phyloP scores from a whole-genome alignment of 2,329 filamentous ascomycete species.

The Xylariales sp. region DNA sequence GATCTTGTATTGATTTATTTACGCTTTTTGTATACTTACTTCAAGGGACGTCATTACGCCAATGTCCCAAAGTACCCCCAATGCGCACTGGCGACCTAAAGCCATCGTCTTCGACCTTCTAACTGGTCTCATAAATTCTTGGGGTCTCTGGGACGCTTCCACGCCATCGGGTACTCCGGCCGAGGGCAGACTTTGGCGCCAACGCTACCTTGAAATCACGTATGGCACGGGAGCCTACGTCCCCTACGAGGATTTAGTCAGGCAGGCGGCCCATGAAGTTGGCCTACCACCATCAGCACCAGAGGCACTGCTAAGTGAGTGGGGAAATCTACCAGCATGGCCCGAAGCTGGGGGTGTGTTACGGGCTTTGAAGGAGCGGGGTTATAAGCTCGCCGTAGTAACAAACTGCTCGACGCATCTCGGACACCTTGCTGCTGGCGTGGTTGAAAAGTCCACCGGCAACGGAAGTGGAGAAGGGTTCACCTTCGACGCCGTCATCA shows the following conservation, averaged over 20 bases:
- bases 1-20: not conserved
- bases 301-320: conserved; percentile 19
- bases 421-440: conserved; percentile 21
- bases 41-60: conserved; percentile 13
- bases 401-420: conserved; percentile 35
- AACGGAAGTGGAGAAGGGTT: not conserved
- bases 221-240: conserved; percentile 29
- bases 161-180: conserved; percentile 25
- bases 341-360: conserved; percentile 26
- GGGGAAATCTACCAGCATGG: conserved; percentile 24
- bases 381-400: conserved; percentile 33
- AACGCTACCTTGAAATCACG: conserved; percentile 31
- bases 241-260: conserved; percentile 34
- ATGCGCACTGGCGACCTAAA: conserved; percentile 29
- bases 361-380: conserved; percentile 8
- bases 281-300: conserved; percentile 31
- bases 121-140: conserved; percentile 32
- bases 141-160: conserved; percentile 32
- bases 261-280: conserved; percentile 25
- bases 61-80: not conserved
- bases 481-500: conserved; percentile 32
- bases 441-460: conserved; percentile 22
- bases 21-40: not conserved
- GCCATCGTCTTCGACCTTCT: conserved; percentile 38
- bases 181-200: conserved; percentile 31